Evolutionary conservation across 352 stramenopile genomes (phyloP), one percentile per base, ranked within the genome.

Genomic region (Pythium pectinolyticum): DNA sequence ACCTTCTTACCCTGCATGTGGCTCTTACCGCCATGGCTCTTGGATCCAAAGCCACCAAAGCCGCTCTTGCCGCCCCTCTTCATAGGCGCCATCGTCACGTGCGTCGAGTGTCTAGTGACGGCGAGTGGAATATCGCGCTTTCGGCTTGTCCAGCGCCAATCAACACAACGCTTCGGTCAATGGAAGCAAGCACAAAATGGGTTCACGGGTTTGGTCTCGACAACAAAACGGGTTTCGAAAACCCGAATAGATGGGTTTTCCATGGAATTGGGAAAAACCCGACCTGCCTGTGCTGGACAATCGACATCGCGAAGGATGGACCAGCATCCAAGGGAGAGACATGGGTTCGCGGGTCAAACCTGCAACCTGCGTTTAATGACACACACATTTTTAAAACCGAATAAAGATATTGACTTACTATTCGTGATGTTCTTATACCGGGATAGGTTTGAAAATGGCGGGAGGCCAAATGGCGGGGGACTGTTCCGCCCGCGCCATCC

Each of bases 261-360:
- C 4, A 49, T 19, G 8, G 20, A 14, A 47, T 12, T 30, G n/a
- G 19, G 2, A 25, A 15, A 32, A 14, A 50, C 43, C 43, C 43
- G 43, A 25, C 3, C 43, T 50, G 43, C n/a, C n/a, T n/a, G n/a
- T n/a, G n/a, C n/a, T n/a, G n/a, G n/a, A n/a, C n/a, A n/a, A n/a
- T 45, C 37, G 19, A 47, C 19, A 24, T 27, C 19, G n/a, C 27
- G 19, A 19, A 47, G 19, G 37, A 31, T 10, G 53, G 31, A 37
- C 43, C 27, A 48, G 39, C 14, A 48, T 20, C 41, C n/a, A 24
- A 49, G 24, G 27, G 19, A 60, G 24, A 35, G 19, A 64, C 52
- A 69, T 69, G 61, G 61, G 61, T 69, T 69, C 61, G 41, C 54
- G 61, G 61, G 61, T 63, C 54, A 63, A 54, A 39, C 15, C 61